A percentile compares a stretch with the other conserved stretches of the same genome.
Conservation (phyloP, 1,284 basidiomycete species). For the Earliella scabrosa region DNA sequence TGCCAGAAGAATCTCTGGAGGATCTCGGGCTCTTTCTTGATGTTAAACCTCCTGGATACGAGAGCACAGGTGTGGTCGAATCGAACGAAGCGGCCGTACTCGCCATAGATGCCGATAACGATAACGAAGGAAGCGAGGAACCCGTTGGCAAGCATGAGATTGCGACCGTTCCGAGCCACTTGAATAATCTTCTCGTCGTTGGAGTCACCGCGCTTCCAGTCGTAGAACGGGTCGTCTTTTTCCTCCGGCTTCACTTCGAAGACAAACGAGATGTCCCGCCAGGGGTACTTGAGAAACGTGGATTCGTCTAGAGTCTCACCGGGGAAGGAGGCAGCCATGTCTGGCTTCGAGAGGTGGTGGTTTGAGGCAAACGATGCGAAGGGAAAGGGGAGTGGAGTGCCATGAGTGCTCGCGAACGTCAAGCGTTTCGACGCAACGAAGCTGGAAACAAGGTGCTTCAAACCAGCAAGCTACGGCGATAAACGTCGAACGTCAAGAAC, state of each 20-base stretch:
- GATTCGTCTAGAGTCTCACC: not conserved
- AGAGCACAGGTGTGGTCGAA: constrained; percentile 19
- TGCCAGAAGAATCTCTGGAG: constrained; percentile 20
- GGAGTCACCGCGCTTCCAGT: not conserved
- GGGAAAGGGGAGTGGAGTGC: constrained; percentile 2
- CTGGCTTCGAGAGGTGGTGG: constrained; percentile 12
- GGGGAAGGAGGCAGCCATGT: constrained; percentile 11
- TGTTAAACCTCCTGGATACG: constrained; percentile 4
- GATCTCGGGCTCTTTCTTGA: not conserved
- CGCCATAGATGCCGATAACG: constrained; percentile 22
- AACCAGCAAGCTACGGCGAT: not conserved
- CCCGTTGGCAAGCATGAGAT: constrained; percentile 18
- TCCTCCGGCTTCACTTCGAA: constrained; percentile 9
- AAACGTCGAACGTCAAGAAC: too few relatives aligned
- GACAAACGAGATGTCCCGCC: not conserved
- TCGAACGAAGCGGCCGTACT: constrained; percentile 14
- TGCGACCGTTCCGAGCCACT: constrained; percentile 13
- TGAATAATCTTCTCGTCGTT: constrained; percentile 4
- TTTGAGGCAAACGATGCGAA: constrained; percentile 1
- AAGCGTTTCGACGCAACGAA: not conserved
- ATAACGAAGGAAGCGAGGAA: constrained; percentile 11
- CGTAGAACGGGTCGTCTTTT: constrained; percentile 7
- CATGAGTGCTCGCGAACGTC: constrained; percentile 2
- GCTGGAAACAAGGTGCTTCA: not conserved
- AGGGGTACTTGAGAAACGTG: not conserved